phyloP scores from a whole-genome alignment of 768 basidiomycete genomes.

The Lentinus tigrinus region DNA sequence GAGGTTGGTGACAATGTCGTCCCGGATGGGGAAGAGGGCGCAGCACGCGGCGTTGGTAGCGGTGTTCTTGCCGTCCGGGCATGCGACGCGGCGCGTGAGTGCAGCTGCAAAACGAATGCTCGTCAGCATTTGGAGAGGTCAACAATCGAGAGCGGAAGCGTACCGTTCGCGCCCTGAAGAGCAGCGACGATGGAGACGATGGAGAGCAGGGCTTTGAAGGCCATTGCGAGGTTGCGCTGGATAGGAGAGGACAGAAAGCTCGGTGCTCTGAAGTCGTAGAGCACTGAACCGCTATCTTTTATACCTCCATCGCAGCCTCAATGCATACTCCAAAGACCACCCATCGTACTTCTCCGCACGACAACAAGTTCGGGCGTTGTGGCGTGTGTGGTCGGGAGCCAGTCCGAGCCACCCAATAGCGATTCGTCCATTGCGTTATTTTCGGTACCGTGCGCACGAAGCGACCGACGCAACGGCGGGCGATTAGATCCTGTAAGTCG shows the following conservation, averaged over 20 bases:
- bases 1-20: constrained; percentile 29
- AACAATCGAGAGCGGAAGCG: too few species aligned
- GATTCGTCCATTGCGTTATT: neutral
- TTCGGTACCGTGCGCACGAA: neutral
- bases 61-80: constrained; percentile 29
- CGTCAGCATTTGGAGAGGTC: neutral
- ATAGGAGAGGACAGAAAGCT: neutral
- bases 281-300: constrained; percentile 1
- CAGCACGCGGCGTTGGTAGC: constrained; percentile 32
- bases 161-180: constrained; percentile 12
- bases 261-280: neutral
- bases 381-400: neutral
- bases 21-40: constrained; percentile 30
- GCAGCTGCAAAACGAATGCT: constrained; percentile 4
- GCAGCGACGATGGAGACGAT: constrained; percentile 13
- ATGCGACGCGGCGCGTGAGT: constrained; percentile 20
- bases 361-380: neutral
- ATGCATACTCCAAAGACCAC: too few species aligned
- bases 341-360: neutral
- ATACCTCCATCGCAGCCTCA: neutral
- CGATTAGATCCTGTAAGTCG: neutral
- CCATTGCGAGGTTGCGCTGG: constrained; percentile 14
- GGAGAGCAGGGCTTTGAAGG: constrained; percentile 11
- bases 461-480: neutral
- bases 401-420: neutral